A percentile compares a stretch with the other conserved stretches of the same genome.
These are phyloP conservation scores for Trichoderma koningiopsis DNA, from an alignment of 2,329 filamentous ascomycete genomes.

Conservation along the genomic window DNA sequence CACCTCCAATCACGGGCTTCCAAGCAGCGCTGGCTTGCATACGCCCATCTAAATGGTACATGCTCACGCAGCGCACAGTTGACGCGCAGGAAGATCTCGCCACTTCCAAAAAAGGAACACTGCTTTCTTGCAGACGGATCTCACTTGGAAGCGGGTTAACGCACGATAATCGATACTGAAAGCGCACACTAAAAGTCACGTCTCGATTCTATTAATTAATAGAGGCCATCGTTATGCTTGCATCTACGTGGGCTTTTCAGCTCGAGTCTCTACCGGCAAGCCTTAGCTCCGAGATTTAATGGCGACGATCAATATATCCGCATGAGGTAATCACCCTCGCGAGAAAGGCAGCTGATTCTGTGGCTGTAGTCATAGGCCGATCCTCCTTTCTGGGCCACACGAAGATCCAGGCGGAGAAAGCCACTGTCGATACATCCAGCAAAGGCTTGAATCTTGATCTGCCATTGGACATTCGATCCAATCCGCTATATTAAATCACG, in stretches of 20 bases:
- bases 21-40: not conserved
- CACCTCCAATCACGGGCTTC: not conserved
- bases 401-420: not conserved
- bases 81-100: slow-evolving; percentile 4
- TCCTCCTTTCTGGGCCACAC: not conserved
- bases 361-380: not conserved
- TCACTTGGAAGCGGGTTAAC: not conserved
- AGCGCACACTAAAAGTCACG: not conserved
- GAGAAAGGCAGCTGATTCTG: not conserved
- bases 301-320: slow-evolving; percentile 15
- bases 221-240: not conserved
- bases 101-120: not conserved
- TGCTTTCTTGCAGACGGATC: not conserved
- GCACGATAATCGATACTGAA: slow-evolving; percentile 7
- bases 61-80: not conserved
- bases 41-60: not conserved
- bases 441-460: not conserved
- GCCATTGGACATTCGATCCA: not conserved
- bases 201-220: not conserved
- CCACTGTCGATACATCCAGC: not conserved
- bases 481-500: not conserved
- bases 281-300: not conserved
- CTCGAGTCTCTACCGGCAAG: not conserved
- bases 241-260: not conserved
- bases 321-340: not conserved